These are phyloP conservation scores for Rhododendron ovatum DNA, from an alignment of 148 eudicot genomes.

Conservation along the genomic window DNA sequence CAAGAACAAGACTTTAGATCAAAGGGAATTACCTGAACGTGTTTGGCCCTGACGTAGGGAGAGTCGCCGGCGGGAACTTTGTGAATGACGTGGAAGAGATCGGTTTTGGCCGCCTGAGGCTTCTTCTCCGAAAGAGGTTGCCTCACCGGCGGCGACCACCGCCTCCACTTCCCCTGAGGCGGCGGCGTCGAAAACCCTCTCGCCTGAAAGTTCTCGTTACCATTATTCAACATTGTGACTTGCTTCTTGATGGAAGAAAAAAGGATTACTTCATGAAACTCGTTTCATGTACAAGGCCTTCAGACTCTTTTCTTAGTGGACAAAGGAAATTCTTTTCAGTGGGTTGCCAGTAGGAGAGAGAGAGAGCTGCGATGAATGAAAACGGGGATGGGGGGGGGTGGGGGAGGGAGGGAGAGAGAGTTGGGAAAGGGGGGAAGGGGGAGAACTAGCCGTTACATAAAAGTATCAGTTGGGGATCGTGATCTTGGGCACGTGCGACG, in stretches of 20 bases:
- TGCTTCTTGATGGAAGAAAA: not conserved
- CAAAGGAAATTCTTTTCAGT: not conserved
- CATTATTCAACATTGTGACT: conserved; percentile 3
- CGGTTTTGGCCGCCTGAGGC: conserved; percentile 8
- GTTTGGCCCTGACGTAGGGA: conserved; percentile 79
- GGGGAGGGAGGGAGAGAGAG: not conserved
- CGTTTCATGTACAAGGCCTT: not conserved
- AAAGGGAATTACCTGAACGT: conserved; percentile 53
- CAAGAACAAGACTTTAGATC: not conserved
- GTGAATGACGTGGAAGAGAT: conserved; percentile 52
- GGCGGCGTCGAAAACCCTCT: conserved; percentile 60
- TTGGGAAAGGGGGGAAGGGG: not conserved
- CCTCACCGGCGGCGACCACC: conserved; percentile 22
- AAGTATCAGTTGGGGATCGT: conserved; percentile 10
- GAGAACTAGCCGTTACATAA: conserved; percentile 15
- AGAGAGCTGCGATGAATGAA: not conserved
- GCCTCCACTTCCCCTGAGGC: not conserved
- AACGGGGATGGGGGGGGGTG: too few relatives aligned
- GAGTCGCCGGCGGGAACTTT: conserved; percentile 77
- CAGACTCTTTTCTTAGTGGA: conserved; percentile 2
- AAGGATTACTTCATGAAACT: not conserved
- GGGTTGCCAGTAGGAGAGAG: not conserved
- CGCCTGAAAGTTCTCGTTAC: conserved; percentile 15
- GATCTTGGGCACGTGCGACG: not conserved
- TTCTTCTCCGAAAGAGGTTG: conserved; percentile 41